Base-by-base conservation (phyloP, 2,329 filamentous ascomycete genomes). In the Pseudogymnoascus sp. region DNA sequence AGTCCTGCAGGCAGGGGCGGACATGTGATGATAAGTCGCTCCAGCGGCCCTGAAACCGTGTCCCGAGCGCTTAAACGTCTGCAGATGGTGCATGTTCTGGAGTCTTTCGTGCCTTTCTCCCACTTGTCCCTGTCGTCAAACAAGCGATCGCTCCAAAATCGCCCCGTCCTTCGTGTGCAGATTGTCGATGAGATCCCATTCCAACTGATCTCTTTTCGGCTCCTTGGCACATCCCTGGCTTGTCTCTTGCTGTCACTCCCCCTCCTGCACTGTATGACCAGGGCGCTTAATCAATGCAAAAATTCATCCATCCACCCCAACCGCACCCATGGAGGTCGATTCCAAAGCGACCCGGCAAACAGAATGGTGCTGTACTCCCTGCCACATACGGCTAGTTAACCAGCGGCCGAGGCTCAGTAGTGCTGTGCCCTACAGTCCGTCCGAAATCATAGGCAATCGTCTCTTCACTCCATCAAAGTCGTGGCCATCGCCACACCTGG, bases 401-500 rank as follows among this genome's bases (percentile, higher is more conserved):
- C 13, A 57, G 47, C 47, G 47, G 47, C 47, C 47, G 47, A 28
- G 47, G 47, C 47, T 57, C 21, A 57, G 47, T 57, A 33, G 47
- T 57, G 47, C 47, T 26, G 47, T 28, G 47, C 47, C 47, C 21
- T 57, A 33, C 15, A 33, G 23, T 42, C 38, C 47, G 19, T 57
- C 28, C 47, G 28, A 57, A 57, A 28, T 57, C 47, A 57, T 57
- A 57, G 47, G 23, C 28, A 57, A 57, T 33, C 23, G 47, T 57
- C 9, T 57, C 47, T 28, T 33, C 15, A 33, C 28, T 57, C 47
- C 28, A 4, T 57, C 28, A 57, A 57, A 26, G 23, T n/a, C 47
- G 23, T 28, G 47, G 38, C 38, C 28, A 57, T 57, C 47, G 47
- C 21, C 21, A 57, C 47, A 28, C 28, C 47, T 57, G 47, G 47